Evolutionary conservation across 768 basidiomycete species (phyloP).

Genomic region (Xerocomellus amylosporus): DNA sequence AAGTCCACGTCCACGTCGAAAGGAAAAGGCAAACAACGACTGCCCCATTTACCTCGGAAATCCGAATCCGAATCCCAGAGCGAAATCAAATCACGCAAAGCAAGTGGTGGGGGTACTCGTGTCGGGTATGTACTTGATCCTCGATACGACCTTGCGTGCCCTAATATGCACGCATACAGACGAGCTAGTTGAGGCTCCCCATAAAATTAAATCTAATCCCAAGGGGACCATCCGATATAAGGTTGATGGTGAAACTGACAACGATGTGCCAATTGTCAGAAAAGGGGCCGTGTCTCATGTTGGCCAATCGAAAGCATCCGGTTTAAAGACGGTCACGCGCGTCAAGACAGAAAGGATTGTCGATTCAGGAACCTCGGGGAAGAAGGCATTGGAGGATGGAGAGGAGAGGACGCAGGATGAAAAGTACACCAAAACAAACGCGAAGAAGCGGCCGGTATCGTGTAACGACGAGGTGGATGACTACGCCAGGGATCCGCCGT

Average conservation of each 20-base stretch:
- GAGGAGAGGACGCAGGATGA: background rate
- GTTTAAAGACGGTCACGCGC: background rate
- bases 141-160: background rate
- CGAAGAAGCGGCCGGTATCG: conserved; percentile 4
- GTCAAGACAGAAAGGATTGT: background rate
- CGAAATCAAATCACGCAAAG: conserved; percentile 7
- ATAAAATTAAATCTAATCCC: conserved; percentile 1
- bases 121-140: conserved; percentile 11
- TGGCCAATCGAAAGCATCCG: background rate
- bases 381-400: background rate
- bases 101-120: conserved; percentile 4
- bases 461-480: conserved; percentile 3
- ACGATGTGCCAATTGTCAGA: background rate
- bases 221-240: background rate
- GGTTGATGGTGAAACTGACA: conserved; percentile 1
- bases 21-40: conserved; percentile 4
- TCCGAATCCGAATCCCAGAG: conserved; percentile 1
- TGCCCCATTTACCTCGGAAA: background rate
- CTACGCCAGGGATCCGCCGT: too few relatives aligned
- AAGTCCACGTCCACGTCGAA: conserved; percentile 9
- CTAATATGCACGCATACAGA: conserved; percentile 14
- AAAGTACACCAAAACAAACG: background rate
- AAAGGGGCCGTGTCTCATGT: background rate
- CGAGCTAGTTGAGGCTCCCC: conserved; percentile 27
- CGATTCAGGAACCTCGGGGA: background rate